Conservation (phyloP, 2,329 filamentous ascomycete species). For the Aspergillus terreus region DNA sequence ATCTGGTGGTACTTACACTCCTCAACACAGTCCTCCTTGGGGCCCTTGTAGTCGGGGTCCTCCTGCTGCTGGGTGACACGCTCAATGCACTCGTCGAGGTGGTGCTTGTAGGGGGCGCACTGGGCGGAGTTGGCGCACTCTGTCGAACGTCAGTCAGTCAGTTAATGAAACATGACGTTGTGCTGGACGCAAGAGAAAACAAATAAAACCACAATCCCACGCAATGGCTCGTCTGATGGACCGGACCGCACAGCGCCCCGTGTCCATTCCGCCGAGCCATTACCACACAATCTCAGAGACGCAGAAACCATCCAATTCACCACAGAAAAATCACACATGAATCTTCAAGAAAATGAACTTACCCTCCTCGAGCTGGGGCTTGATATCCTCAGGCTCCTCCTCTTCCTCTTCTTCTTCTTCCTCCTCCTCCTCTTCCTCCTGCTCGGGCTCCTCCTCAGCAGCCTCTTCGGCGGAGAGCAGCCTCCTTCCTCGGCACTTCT, state of each 20-base stretch:
- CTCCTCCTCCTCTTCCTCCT: slow-evolving; percentile 56
- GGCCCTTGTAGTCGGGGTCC: slow-evolving; percentile 65
- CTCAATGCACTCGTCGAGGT: slow-evolving; percentile 97
- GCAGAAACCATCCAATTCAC: not conserved
- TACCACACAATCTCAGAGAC: not conserved
- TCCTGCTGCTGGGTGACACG: slow-evolving; percentile 71
- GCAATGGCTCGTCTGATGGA: not conserved
- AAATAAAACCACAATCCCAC: not conserved
- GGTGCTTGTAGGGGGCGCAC: slow-evolving; percentile 89
- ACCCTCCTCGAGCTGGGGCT: slow-evolving; percentile 91
- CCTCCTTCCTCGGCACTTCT: slow-evolving; percentile 33
- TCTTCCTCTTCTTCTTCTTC: slow-evolving; percentile 78
- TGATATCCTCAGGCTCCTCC: slow-evolving; percentile 77
- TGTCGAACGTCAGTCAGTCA: slow-evolving; percentile 40
- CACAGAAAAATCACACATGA: not conserved
- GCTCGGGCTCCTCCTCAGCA: slow-evolving; percentile 50
- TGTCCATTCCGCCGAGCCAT: not conserved
- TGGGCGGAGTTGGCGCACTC: slow-evolving; percentile 85
- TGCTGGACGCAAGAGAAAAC: not conserved
- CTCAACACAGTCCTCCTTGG: slow-evolving; percentile 95
- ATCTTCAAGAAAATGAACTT: slow-evolving; percentile 43
- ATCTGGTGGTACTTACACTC: slow-evolving; percentile 71
- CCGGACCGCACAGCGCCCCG: not conserved
- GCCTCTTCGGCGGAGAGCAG: slow-evolving; percentile 47
- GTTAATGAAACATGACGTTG: not conserved